These are phyloP conservation scores for Piper longum DNA, from an alignment of 164 flowering plant species.

Conservation along the genomic window DNA sequence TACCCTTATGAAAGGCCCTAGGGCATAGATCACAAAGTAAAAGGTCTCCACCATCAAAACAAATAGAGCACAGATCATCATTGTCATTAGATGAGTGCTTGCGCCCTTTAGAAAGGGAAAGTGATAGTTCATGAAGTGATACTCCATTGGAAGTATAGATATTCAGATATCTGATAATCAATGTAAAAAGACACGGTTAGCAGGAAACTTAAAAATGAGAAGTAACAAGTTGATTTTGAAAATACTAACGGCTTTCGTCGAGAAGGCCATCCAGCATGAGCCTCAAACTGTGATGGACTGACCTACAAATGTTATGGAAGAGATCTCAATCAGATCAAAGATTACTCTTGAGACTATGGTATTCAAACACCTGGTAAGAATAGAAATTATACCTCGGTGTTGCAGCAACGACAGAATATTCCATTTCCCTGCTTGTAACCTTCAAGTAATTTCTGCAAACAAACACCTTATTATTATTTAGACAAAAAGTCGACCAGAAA, in stretches of 20 bases:
- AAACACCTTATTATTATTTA: background rate
- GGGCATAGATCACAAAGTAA: conserved; percentile 80
- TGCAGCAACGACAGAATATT: conserved; percentile 64
- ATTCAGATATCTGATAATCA: conserved; percentile 49
- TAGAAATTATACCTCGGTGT: conserved; percentile 35
- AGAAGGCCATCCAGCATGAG: conserved; percentile 90
- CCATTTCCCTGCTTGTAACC: conserved; percentile 69
- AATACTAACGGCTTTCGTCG: conserved; percentile 83
- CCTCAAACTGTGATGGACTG: conserved; percentile 87
- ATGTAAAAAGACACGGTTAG: background rate
- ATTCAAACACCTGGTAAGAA: background rate
- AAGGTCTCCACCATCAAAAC: conserved; percentile 68
- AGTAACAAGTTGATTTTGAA: background rate
- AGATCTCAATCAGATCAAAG: conserved; percentile 7
- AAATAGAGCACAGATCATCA: conserved; percentile 75
- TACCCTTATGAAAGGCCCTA: conserved; percentile 54
- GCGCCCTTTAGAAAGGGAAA: conserved; percentile 33
- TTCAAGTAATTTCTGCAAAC: conserved; percentile 42
- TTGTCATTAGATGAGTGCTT: conserved; percentile 34
- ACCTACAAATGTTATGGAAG: conserved; percentile 38
- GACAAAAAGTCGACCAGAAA: background rate
- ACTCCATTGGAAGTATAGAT: conserved; percentile 89
- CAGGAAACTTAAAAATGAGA: background rate
- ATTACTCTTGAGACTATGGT: background rate
- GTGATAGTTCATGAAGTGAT: conserved; percentile 75